Conservation (phyloP, 2,329 filamentous ascomycete species). For the Fusarium torulosum region DNA sequence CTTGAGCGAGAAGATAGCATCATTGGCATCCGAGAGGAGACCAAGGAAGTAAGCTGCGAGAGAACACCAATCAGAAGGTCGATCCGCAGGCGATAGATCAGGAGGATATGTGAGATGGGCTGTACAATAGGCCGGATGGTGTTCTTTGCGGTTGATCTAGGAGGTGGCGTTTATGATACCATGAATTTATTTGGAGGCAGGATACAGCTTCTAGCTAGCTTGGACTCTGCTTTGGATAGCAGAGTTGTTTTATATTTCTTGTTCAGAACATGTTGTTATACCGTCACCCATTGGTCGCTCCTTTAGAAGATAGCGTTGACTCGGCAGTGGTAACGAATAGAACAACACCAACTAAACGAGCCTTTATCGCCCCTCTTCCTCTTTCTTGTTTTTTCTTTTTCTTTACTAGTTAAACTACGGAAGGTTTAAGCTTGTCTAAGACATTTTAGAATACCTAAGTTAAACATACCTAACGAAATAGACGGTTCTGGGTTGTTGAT, state of each 20-base stretch:
- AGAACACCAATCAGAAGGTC: slow-evolving; percentile 45
- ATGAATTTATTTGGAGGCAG: slow-evolving; percentile 7
- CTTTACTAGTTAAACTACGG: not conserved
- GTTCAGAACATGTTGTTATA: slow-evolving; percentile 2
- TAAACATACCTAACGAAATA: too few relatives aligned
- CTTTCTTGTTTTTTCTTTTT: not conserved
- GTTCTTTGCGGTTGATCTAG: slow-evolving; percentile 12
- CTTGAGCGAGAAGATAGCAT: slow-evolving; percentile 59
- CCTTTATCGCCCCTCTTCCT: not conserved
- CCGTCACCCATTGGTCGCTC: not conserved
- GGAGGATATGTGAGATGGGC: slow-evolving; percentile 3
- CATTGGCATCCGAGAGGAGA: slow-evolving; percentile 51
- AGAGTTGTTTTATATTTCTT: slow-evolving; percentile 1
- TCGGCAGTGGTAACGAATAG: not conserved
- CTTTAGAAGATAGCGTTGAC: slow-evolving; percentile 17
- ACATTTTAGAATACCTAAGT: not conserved
- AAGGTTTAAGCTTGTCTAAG: not conserved
- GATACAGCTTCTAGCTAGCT: slow-evolving; percentile 5
- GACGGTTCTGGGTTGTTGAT: not conserved
- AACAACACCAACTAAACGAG: not conserved
- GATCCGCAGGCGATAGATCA: slow-evolving; percentile 35
- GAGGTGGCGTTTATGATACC: slow-evolving; percentile 36
- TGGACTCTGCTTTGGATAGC: not conserved
- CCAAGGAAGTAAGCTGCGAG: slow-evolving; percentile 34
- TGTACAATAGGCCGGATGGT: slow-evolving; percentile 11